phyloP scores from a whole-genome alignment of 2,329 filamentous ascomycete genomes.

The Aspergillus aculeatinus region DNA sequence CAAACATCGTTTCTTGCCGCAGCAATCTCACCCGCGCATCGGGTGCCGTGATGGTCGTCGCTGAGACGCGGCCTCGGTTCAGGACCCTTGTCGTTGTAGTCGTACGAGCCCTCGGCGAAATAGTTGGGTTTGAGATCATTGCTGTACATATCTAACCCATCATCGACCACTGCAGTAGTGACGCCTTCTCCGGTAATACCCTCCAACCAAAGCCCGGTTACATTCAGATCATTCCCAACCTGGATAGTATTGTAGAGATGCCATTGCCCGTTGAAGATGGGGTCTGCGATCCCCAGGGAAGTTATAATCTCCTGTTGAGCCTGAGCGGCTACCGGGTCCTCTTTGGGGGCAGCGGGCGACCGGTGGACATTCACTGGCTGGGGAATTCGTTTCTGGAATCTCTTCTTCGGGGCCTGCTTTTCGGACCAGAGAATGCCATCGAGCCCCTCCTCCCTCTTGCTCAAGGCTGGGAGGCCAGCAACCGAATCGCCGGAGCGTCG shows the following conservation, averaged over 20 bases:
- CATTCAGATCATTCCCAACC: conserved; percentile 87
- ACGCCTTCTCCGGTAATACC: conserved; percentile 86
- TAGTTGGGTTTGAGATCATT: conserved; percentile 91
- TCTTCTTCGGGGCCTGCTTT: conserved; percentile 68
- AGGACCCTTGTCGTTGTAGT: conserved; percentile 83
- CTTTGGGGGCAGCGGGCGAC: conserved; percentile 44
- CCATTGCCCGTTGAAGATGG: conserved; percentile 94
- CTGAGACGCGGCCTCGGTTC: conserved; percentile 78
- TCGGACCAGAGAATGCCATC: conserved; percentile 75
- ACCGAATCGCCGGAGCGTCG: conserved; percentile 31
- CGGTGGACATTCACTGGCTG: conserved; percentile 34
- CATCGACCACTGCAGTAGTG: conserved; percentile 92
- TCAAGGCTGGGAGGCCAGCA: conserved; percentile 8
- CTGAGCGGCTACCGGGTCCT: conserved; percentile 51
- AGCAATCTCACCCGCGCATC: conserved; percentile 91
- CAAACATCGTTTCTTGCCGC: conserved; percentile 92
- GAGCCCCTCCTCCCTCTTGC: conserved; percentile 53
- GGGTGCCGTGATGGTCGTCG: conserved; percentile 88
- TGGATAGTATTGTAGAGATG: conserved; percentile 84
- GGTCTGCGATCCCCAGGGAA: conserved; percentile 75
- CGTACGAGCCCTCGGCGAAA: conserved; percentile 86
- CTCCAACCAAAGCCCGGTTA: conserved; percentile 88
- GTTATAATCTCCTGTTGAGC: conserved; percentile 62
- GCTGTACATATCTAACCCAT: conserved; percentile 94
- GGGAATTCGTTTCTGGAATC: conserved; percentile 59